phyloP scores from a whole-genome alignment of 164 flowering plant species.

The Chimonanthus praecox region DNA sequence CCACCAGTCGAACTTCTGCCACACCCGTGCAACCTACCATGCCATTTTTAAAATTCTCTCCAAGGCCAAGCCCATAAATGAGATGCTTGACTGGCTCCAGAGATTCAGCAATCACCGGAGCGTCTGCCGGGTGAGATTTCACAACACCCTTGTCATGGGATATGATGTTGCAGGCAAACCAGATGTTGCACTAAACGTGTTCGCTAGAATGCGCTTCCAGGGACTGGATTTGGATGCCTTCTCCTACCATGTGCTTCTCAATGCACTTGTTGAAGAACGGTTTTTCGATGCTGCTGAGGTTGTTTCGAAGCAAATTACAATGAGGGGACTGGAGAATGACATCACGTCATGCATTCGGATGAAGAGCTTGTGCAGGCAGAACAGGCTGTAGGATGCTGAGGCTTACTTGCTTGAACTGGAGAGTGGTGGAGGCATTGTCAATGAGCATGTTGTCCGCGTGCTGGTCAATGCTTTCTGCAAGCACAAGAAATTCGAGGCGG shows the following conservation, averaged over 20 bases:
- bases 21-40: slow-evolving; percentile 54
- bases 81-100: slow-evolving; percentile 52
- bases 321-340: slow-evolving; percentile 42
- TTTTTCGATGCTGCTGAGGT: slow-evolving; percentile 41
- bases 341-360: slow-evolving; percentile 44
- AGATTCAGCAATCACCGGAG: slow-evolving; percentile 11
- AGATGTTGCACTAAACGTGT: slow-evolving; percentile 61
- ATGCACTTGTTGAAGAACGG: slow-evolving; percentile 58
- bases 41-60: slow-evolving; percentile 64
- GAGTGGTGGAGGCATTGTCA: slow-evolving; percentile 10
- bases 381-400: slow-evolving; percentile 37
- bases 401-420: slow-evolving; percentile 31
- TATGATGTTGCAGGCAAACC: no score
- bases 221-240: slow-evolving; percentile 61
- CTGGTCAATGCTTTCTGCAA: slow-evolving; percentile 56
- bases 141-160: no score
- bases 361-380: slow-evolving; percentile 53
- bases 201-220: slow-evolving; percentile 67
- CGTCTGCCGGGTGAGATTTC: slow-evolving; percentile 26
- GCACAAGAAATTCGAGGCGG: slow-evolving; percentile 31
- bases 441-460: slow-evolving; percentile 22
- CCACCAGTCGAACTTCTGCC: slow-evolving; percentile 52
- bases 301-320: slow-evolving; percentile 40
- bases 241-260: slow-evolving; percentile 67
- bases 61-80: slow-evolving; percentile 32